These are phyloP conservation scores for Linaria vulgaris DNA, from an alignment of 257 asterid species.

Conservation along the genomic window DNA sequence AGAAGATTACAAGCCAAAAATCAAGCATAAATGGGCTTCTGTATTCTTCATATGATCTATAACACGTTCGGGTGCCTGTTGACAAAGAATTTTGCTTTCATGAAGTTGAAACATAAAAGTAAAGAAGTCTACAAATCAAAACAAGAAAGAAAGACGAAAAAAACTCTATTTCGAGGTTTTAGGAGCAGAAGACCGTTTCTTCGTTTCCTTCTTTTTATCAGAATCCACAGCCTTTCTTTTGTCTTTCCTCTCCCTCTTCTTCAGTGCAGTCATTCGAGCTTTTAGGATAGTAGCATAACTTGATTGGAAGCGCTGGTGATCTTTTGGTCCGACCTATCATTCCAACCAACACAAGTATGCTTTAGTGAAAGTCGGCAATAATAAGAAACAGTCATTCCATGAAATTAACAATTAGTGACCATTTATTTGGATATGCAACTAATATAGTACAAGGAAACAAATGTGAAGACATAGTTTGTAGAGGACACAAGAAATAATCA, in stretches of 20 bases:
- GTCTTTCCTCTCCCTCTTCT: conserved; percentile 95
- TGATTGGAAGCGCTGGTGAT: conserved; percentile 84
- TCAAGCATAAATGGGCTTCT: neutral
- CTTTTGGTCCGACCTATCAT: conserved; percentile 79
- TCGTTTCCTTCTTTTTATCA: conserved; percentile 54
- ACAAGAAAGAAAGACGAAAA: conserved; percentile 3
- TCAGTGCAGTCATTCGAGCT: conserved; percentile 86
- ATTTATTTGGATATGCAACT: no score
- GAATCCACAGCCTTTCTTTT: conserved; percentile 67
- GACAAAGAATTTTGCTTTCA: conserved; percentile 20
- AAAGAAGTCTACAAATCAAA: neutral
- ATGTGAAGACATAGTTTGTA: neutral
- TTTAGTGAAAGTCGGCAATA: neutral
- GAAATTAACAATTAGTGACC: neutral
- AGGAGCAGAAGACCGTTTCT: conserved; percentile 44
- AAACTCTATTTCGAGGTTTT: conserved; percentile 31
- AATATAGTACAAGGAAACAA: neutral
- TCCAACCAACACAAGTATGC: conserved; percentile 24
- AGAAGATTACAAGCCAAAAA: conserved; percentile 2
- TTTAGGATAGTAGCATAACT: conserved; percentile 86
- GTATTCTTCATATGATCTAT: neutral
- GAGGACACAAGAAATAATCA: neutral
- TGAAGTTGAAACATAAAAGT: neutral
- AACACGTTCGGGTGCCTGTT: conserved; percentile 17
- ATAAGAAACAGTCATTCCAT: neutral